These are phyloP conservation scores for Cutaneotrichosporon spelunceum DNA, from an alignment of 1,284 basidiomycete species.

Conservation along the genomic window DNA sequence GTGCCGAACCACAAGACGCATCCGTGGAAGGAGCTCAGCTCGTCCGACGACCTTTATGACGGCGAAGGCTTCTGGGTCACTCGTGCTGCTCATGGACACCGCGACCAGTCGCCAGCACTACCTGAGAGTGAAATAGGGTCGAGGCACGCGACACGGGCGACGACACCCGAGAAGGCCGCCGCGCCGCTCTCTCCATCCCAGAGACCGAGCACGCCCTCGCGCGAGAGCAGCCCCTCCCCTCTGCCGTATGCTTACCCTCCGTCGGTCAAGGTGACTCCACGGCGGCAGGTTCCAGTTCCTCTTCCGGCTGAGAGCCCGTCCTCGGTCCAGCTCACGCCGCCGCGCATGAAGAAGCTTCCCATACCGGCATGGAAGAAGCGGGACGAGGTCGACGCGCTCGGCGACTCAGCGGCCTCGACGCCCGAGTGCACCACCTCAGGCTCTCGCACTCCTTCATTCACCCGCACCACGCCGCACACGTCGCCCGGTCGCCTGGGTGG, in stretches of 20 bases:
- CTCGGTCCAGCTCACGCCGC: not conserved
- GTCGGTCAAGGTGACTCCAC: no score
- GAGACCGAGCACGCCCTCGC: not conserved
- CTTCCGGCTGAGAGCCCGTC: not conserved
- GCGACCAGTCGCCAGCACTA: not conserved
- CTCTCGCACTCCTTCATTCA: not conserved
- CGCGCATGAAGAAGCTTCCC: not conserved
- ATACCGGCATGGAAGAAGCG: not conserved
- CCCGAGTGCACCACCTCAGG: not conserved
- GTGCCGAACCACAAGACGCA: not conserved
- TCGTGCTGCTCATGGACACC: not conserved
- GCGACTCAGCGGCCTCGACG: not conserved
- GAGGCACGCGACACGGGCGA: not conserved
- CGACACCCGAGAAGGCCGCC: not conserved
- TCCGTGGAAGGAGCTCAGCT: not conserved
- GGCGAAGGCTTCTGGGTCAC: not conserved
- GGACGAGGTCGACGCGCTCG: conserved; percentile 7
- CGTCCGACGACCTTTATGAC: not conserved
- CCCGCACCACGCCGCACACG: not conserved
- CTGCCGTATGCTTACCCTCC: not conserved
- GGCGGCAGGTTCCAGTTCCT: not conserved
- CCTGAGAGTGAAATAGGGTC: not conserved
- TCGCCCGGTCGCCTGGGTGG: not conserved
- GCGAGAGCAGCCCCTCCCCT: no score
- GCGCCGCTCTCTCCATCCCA: not conserved